phyloP scores from a whole-genome alignment of 1,284 basidiomycete species.

The Sporisorium sorghi region DNA sequence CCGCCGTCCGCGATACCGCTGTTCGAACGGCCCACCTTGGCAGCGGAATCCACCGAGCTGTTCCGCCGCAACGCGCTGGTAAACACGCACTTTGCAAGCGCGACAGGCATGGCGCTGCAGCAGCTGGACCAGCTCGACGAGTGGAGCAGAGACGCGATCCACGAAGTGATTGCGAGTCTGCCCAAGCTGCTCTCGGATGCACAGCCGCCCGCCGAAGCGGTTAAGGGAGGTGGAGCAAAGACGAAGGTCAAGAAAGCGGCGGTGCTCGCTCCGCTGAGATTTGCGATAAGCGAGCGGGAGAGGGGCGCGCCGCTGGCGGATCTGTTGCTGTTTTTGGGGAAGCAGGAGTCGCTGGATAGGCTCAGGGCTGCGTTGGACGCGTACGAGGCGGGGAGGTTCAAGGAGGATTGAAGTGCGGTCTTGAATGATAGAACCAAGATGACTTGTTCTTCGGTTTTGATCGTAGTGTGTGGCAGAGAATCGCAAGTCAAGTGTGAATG shows the following conservation, averaged over 20 bases:
- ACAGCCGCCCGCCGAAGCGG: background rate
- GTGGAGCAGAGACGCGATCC: slow-evolving; percentile 26
- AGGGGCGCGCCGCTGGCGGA: slow-evolving; percentile 42
- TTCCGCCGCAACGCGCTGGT: slow-evolving; percentile 18
- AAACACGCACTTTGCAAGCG: slow-evolving; percentile 20
- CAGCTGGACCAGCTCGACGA: background rate
- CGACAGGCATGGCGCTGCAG: slow-evolving; percentile 7
- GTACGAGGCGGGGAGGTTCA: background rate
- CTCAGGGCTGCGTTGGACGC: slow-evolving; percentile 20
- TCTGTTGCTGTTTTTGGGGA: slow-evolving; percentile 39
- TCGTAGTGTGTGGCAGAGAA: too few species aligned
- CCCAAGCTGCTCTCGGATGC: slow-evolving; percentile 23
- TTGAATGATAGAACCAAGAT: background rate
- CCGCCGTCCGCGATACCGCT: slow-evolving; percentile 26
- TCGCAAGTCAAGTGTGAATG: background rate
- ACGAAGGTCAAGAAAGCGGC: slow-evolving; percentile 42
- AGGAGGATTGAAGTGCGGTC: background rate
- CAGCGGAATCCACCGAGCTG: background rate
- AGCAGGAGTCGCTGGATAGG: slow-evolving; percentile 8
- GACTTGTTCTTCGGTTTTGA: too few species aligned
- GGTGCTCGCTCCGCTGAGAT: slow-evolving; percentile 41
- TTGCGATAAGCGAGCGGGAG: slow-evolving; percentile 34
- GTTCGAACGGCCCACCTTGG: slow-evolving; percentile 18
- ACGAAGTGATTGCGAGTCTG: slow-evolving; percentile 20
- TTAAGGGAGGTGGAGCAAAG: slow-evolving; percentile 1